Base-by-base conservation (phyloP, 768 basidiomycete genomes). In the Tylopilus felleus region DNA sequence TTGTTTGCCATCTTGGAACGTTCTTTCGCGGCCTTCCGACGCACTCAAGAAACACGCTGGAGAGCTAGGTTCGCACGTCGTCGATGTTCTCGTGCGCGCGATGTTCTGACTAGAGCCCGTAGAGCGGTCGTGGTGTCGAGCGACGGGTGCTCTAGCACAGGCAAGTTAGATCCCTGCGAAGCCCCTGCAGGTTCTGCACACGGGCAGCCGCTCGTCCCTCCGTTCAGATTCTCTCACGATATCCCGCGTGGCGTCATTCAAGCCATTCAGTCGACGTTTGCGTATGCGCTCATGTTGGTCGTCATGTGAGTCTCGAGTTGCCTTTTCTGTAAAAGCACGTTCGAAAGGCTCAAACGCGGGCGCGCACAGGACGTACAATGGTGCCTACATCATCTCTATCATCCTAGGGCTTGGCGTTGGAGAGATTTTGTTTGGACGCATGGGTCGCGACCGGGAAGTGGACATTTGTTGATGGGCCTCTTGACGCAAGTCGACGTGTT, bases 271-370 rank as follows among this genome's bases (percentile, higher is more conserved):
- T 75, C 82, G 39, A 68, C 82, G 21, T 62, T 94, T 21, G 73
- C 72, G 23, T 95, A 90, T 60, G 59, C 76, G 5, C 78, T 95
- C 52, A 95, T 96, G 93, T 69, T 93, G 65, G 82, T 80, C 8
- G 77, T 90, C 62, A 92, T 93, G 90, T 91, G 69, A 71, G 85
- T 43, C 22, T 70, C 75, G 93, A 8, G 12, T 36, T 42, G 6
- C 4, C 13, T 17, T 25, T 36, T 53, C 28, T 27, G 45, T 19
- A 16, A n/a, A n/a, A 16, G 17, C 14, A 41, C 16, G 29, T 43
- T 38, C 62, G 35, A 17, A 13, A 16, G 35, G 35, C 35, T 35
- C 4, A 31, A 31, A 56, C 61, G 22, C 43, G 19, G 47, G 38
- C 36, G 16, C 56, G 46, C 55, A 50, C 63, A 94, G 91, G 93